Conservation (phyloP, 2,329 filamentous ascomycete species). For the Cytospora piceicola region DNA sequence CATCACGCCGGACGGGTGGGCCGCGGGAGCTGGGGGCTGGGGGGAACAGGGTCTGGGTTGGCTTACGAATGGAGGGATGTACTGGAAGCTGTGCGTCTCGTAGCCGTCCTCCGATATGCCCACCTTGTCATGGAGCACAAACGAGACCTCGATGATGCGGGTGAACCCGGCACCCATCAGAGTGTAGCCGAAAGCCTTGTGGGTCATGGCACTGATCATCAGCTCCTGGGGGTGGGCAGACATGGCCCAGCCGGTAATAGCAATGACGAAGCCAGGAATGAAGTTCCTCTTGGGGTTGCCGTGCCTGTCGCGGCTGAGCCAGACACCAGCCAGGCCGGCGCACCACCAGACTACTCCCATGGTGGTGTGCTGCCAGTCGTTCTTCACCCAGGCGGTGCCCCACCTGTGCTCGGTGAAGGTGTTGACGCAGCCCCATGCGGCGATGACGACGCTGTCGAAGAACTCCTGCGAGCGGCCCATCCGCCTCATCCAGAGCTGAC, state of each 20-base stretch:
- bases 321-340: slow-evolving; percentile 87
- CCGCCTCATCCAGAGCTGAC: slow-evolving; percentile 82
- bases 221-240: slow-evolving; percentile 85
- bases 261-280: slow-evolving; percentile 86
- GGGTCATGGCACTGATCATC: slow-evolving; percentile 83
- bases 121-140: slow-evolving; percentile 76
- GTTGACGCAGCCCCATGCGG: slow-evolving; percentile 94
- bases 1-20: neutral
- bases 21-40: no score
- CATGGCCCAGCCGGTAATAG: slow-evolving; percentile 96
- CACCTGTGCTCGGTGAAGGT: slow-evolving; percentile 98
- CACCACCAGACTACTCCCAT: slow-evolving; percentile 99
- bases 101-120: slow-evolving; percentile 68
- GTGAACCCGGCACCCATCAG: slow-evolving; percentile 87
- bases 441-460: slow-evolving; percentile 89
- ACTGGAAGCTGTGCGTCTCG: slow-evolving; percentile 67
- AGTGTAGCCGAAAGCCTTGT: slow-evolving; percentile 90
- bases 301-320: slow-evolving; percentile 83
- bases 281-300: slow-evolving; percentile 91
- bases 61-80: slow-evolving; percentile 61
- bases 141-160: slow-evolving; percentile 88
- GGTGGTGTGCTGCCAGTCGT: slow-evolving; percentile 96
- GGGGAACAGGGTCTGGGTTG: neutral
- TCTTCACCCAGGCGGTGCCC: slow-evolving; percentile 86
- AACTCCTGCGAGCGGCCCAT: slow-evolving; percentile 93